phyloP scores from a whole-genome alignment of 306 rosid species.

The Casuarina cunninghamiana region DNA sequence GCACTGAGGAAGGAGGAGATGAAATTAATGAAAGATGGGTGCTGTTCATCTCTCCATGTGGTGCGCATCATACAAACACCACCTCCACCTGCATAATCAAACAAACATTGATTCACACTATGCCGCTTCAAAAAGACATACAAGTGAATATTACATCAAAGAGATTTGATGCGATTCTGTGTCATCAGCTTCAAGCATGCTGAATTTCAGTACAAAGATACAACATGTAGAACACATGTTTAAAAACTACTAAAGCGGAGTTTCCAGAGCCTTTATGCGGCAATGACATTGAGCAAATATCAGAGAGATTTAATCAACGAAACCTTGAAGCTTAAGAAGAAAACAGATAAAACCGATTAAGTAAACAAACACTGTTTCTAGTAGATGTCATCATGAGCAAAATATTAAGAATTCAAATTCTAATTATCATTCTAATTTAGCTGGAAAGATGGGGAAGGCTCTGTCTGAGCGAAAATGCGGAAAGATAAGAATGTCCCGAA shows the following conservation, averaged over 20 bases:
- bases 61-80: constrained; percentile 90
- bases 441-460: neutral
- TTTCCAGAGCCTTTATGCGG: neutral
- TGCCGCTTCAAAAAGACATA: neutral
- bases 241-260: neutral
- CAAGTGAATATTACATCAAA: neutral
- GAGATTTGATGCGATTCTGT: too few relatives aligned
- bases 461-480: neutral
- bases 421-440: neutral
- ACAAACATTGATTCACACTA: neutral
- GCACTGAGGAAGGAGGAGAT: constrained; percentile 66
- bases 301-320: too few relatives aligned
- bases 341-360: too few relatives aligned
- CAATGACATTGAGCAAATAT: neutral
- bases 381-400: neutral
- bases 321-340: too few relatives aligned
- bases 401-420: neutral
- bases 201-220: neutral
- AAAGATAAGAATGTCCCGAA: neutral
- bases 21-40: constrained; percentile 65
- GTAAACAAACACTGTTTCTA: too few relatives aligned
- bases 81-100: constrained; percentile 36
- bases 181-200: neutral
- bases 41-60: constrained; percentile 76
- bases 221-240: neutral